A percentile compares a stretch with the other conserved stretches of the same genome.
Evolutionary conservation across 2,329 filamentous ascomycete genomes (phyloP).

Genomic region (Sclerotinia borealis): DNA sequence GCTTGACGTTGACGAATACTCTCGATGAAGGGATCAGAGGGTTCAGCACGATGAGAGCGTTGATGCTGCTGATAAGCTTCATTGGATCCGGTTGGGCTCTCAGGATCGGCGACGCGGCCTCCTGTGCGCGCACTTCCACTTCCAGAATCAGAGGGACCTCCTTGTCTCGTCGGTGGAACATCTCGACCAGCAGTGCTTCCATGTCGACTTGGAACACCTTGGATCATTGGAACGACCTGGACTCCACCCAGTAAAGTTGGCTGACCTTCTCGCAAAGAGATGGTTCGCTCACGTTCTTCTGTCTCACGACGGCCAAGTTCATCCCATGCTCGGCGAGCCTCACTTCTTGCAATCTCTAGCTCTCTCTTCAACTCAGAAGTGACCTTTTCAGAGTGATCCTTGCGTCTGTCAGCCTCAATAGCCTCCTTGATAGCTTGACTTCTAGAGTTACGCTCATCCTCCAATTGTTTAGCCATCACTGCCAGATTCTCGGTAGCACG

Average conservation of each 20-base stretch:
- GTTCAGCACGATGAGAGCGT: slow-evolving; percentile 44
- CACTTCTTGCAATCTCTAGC: slow-evolving; percentile 89
- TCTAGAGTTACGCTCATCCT: slow-evolving; percentile 65
- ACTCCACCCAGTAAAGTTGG: slow-evolving; percentile 88
- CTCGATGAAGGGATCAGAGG: slow-evolving; percentile 59
- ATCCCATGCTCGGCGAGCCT: slow-evolving; percentile 93
- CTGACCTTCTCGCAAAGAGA: slow-evolving; percentile 78
- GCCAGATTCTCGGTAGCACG: slow-evolving; percentile 75
- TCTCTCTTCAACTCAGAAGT: slow-evolving; percentile 90
- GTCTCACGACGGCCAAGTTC: slow-evolving; percentile 90
- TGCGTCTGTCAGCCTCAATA: slow-evolving; percentile 62
- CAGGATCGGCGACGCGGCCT: slow-evolving; percentile 20
- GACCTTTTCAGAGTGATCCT: slow-evolving; percentile 64
- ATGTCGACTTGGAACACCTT: slow-evolving; percentile 55
- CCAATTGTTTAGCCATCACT: slow-evolving; percentile 69
- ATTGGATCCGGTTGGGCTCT: slow-evolving; percentile 17
- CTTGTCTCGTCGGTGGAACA: slow-evolving; percentile 41
- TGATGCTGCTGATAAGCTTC: slow-evolving; percentile 26
- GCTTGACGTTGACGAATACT: slow-evolving; percentile 26
- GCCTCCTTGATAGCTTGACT: slow-evolving; percentile 61
- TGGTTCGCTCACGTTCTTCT: slow-evolving; percentile 81
- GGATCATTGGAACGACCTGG: slow-evolving; percentile 89
- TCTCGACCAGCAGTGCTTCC: slow-evolving; percentile 37
- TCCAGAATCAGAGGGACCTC: slow-evolving; percentile 36
- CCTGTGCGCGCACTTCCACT: slow-evolving; percentile 17